Evolutionary conservation across 2,329 filamentous ascomycete genomes (phyloP).

Genomic region (Colletotrichum tabaci): DNA sequence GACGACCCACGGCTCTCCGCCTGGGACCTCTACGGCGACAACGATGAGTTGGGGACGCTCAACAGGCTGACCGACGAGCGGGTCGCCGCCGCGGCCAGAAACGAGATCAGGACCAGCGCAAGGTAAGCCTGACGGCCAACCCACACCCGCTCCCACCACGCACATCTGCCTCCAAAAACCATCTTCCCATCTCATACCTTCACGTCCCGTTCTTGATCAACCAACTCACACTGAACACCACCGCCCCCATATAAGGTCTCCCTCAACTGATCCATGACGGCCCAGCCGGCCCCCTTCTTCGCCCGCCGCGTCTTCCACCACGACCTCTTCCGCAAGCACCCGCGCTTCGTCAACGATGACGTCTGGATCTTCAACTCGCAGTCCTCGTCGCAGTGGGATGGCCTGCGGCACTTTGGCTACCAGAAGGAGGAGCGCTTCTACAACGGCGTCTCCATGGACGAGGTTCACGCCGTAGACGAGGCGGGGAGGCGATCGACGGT

Average conservation of each 20-base stretch:
- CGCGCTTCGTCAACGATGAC: conserved; percentile 52
- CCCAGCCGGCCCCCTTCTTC: conserved; percentile 53
- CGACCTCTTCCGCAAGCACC: conserved; percentile 47
- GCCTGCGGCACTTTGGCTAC: conserved; percentile 56
- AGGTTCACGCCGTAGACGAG: conserved; percentile 64
- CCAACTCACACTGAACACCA: not conserved
- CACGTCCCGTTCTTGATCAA: not conserved
- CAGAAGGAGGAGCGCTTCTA: conserved; percentile 54
- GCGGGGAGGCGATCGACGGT: conserved; percentile 45
- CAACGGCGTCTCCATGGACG: conserved; percentile 48
- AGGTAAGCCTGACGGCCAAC: conserved; percentile 50
- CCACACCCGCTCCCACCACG: not conserved
- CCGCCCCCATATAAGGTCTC: conserved; percentile 46
- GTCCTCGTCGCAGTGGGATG: conserved; percentile 58
- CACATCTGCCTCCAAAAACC: not conserved
- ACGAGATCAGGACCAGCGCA: conserved; percentile 69
- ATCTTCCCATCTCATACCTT: not conserved
- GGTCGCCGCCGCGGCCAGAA: conserved; percentile 64
- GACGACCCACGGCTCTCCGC: conserved; percentile 61
- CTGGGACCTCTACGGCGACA: conserved; percentile 67
- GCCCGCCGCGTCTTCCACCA: conserved; percentile 50
- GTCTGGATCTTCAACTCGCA: conserved; percentile 54
- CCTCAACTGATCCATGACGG: conserved; percentile 52
- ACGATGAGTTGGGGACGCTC: conserved; percentile 72
- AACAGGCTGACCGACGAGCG: conserved; percentile 72